Conservation (phyloP, 768 basidiomycete species). For the Terana coerulea region DNA sequence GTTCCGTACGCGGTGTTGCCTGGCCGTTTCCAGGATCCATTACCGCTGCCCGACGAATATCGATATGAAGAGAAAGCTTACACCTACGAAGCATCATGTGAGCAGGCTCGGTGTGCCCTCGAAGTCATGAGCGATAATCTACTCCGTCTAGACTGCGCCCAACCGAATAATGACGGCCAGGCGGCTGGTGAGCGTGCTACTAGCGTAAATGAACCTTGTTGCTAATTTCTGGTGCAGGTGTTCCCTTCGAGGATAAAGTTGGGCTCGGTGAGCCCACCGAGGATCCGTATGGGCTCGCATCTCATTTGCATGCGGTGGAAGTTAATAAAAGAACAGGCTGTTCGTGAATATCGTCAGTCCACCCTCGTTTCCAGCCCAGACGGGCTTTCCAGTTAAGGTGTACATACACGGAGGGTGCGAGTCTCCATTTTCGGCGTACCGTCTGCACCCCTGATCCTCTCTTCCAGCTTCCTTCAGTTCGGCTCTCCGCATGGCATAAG, state of each 20-base stretch:
- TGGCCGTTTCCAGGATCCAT: slow-evolving; percentile 58
- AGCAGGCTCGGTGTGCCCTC: slow-evolving; percentile 24
- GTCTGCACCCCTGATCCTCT: not conserved
- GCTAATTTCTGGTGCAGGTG: slow-evolving; percentile 29
- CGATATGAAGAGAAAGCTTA: slow-evolving; percentile 60
- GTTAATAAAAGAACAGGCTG: slow-evolving; percentile 35
- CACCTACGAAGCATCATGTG: slow-evolving; percentile 53
- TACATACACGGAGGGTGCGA: slow-evolving; percentile 76
- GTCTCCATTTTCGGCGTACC: not conserved
- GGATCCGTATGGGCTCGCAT: slow-evolving; percentile 47
- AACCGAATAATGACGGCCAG: slow-evolving; percentile 66
- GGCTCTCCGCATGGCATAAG: slow-evolving; percentile 65
- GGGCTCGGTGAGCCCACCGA: slow-evolving; percentile 67
- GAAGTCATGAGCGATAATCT: not conserved
- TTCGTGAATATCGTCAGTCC: slow-evolving; percentile 66
- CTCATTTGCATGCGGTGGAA: not conserved
- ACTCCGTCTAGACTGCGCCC: slow-evolving; percentile 44
- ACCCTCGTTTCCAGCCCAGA: slow-evolving; percentile 43
- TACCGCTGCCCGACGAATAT: slow-evolving; percentile 48
- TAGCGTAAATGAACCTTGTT: not conserved
- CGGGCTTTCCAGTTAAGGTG: slow-evolving; percentile 58
- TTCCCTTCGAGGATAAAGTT: slow-evolving; percentile 53
- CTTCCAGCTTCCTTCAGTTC: slow-evolving; percentile 66
- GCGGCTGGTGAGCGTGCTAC: slow-evolving; percentile 39
- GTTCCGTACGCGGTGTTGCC: slow-evolving; percentile 71